Conservation (phyloP, 2,329 filamentous ascomycete genomes). For the Aureobasidium sp. region DNA sequence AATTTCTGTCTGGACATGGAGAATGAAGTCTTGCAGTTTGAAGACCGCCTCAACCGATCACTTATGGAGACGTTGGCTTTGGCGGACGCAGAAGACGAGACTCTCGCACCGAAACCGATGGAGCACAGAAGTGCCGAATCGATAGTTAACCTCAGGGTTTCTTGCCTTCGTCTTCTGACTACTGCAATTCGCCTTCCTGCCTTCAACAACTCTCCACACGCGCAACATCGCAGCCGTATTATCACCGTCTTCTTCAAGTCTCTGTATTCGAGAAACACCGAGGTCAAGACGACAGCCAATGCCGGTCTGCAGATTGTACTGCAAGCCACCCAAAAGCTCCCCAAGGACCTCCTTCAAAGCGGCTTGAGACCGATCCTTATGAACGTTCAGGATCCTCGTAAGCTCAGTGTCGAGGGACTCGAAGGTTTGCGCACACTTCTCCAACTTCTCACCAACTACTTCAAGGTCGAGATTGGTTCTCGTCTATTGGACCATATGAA, state of each 20-base stretch:
- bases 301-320: slow-evolving; percentile 81
- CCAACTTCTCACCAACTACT: slow-evolving; percentile 91
- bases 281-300: slow-evolving; percentile 90
- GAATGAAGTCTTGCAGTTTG: slow-evolving; percentile 80
- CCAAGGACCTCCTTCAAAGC: slow-evolving; percentile 90
- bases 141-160: slow-evolving; percentile 83
- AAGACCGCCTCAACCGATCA: slow-evolving; percentile 80
- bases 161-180: slow-evolving; percentile 85
- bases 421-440: slow-evolving; percentile 85
- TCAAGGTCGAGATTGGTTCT: slow-evolving; percentile 95
- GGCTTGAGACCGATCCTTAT: slow-evolving; percentile 91
- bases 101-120: slow-evolving; percentile 79
- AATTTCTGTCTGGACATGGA: slow-evolving; percentile 90
- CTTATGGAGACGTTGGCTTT: slow-evolving; percentile 89
- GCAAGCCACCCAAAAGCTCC: slow-evolving; percentile 79
- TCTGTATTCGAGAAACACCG: slow-evolving; percentile 82
- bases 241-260: slow-evolving; percentile 98
- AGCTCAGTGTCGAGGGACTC: slow-evolving; percentile 77
- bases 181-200: slow-evolving; percentile 91
- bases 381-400: slow-evolving; percentile 88
- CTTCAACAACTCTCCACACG: slow-evolving; percentile 66
- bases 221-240: slow-evolving; percentile 51
- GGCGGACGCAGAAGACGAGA: slow-evolving; percentile 90
- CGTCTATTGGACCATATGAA: slow-evolving; percentile 91
- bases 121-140: slow-evolving; percentile 94